Conservation (phyloP, 495 filamentous ascomycete species). For the Talaromyces adpressus region DNA sequence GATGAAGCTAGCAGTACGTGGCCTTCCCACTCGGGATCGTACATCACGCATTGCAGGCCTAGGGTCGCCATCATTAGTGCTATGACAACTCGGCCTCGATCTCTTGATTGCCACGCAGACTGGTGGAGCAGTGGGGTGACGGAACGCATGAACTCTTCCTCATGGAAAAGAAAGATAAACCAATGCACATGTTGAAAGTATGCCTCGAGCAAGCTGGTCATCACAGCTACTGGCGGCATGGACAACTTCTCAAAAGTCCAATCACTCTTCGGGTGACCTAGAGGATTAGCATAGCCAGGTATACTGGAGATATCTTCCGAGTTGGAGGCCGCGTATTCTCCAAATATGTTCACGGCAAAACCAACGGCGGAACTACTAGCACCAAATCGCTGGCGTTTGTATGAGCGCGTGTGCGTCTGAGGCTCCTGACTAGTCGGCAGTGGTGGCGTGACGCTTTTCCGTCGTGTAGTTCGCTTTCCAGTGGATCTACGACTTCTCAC, state of each 20-base stretch:
- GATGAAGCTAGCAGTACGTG: background rate
- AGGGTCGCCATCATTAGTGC: conserved; percentile 22
- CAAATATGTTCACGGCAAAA: conserved; percentile 2
- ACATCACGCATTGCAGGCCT: conserved; percentile 17
- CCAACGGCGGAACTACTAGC: background rate
- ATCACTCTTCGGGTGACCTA: background rate
- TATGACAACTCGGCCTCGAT: background rate
- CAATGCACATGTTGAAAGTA: conserved; percentile 1
- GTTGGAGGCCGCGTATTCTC: conserved; percentile 2
- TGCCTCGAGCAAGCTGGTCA: background rate
- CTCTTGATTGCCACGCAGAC: background rate
- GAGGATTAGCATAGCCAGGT: background rate
- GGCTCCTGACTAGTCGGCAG: background rate
- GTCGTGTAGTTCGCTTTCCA: background rate
- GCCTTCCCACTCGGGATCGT: conserved; percentile 9
- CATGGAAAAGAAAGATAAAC: background rate
- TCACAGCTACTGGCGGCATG: background rate
- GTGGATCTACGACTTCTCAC: background rate
- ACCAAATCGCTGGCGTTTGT: background rate
- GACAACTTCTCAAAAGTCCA: background rate
- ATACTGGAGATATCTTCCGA: conserved; percentile 4
- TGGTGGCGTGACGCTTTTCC: background rate
- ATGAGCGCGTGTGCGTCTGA: background rate
- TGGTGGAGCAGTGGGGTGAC: background rate
- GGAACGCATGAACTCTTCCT: background rate